Evolutionary conservation across 2,329 filamentous ascomycete species (phyloP), one percentile per base, ranked within the genome.

Genomic region (Hymenoscyphus albidus): DNA sequence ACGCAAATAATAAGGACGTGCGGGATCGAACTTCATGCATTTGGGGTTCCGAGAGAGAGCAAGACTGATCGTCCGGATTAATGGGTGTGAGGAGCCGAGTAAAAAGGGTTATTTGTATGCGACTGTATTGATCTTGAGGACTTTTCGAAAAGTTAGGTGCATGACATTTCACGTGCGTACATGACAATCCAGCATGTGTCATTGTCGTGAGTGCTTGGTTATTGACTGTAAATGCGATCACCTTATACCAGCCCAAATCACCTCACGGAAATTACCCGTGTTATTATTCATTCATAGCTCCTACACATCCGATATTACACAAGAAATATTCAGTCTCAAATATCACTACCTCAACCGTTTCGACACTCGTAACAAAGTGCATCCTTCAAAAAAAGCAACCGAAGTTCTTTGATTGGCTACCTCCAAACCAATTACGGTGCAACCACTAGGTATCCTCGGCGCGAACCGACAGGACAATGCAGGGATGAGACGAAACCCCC

Each of bases 401-500:
- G 12, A 12, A 48, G n/a, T 14, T 5, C 31, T 40, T 16, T 56
- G 4, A 56, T 62, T 55, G 48, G 59, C 18, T 31, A 35, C 27
- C 14, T 39, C 27, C 42, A 39, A 22, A 14, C 39, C n/a, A 3
- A 40, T 14, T 42, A 40, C 40, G 35, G 44, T 31, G 27, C 31
- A 22, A 56, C 22, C 10, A 32, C 27, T 9, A 16, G 35, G 35
- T 35, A 10, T 7, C 35, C 35, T 35, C 35, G 14, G 48, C 32
- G 35, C 31, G n/a, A 62, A 55, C 31, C 57, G 54, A 62, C 22
- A 62, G 61, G 61, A 14, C 44, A 14, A 31, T 32, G 22, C 51
- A 44, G 61, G 61, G 54, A 35, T 44, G 38, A 39, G 14, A 59
- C 40, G 64, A 63, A 51, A 27, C 18, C 44, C 69, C 68, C 68